Evolutionary conservation across 805 yeast species (phyloP), one percentile per base, ranked within the genome.

Genomic region (Lipomyces chichibuensis): DNA sequence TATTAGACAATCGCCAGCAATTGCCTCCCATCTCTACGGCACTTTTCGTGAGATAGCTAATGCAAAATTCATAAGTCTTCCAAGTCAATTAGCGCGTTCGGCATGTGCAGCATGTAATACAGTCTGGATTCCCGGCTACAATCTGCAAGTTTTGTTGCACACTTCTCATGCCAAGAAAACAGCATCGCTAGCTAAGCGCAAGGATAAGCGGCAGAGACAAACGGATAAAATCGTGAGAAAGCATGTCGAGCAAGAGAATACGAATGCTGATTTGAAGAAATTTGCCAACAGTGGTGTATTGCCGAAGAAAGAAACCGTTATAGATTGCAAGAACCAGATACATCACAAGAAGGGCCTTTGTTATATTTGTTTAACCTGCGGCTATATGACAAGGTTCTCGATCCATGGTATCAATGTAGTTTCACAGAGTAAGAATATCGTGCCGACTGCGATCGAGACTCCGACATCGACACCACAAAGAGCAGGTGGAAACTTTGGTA

Each of bases 121-220:
- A 17, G 65, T 69, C 14, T 69, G 70, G 70, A 61, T 69, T 49
- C 70, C 71, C 37, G 71, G 70, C 20, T 49, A 46, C 33, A 69
- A 63, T 52, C 37, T 69, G 23, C 14, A n/a, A 8, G 68, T 69
- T 14, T 11, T 39, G n/a, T n/a, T 66, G n/a, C 25, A 17, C 4
- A 52, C 14, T 17, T 43, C 23, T 37, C n/a, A 7, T 13, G n/a
- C 25, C 17, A n/a, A n/a, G 29, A 58, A 33, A 33, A 46, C 52
- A 7, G 59, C 14, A 32, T 33, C 14, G 29, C 33, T 33, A 11
- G 55, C 11, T 5, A 62, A 49, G 14, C 49, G 63, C 33, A 49
- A 37, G 35, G 66, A 63, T 29, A 63, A 54, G 32, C 20, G 62
- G 33, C 65, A 59, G 52, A 33, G 66, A 33, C 32, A 59, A 20